Base-by-base conservation (phyloP, 495 filamentous ascomycete species). In the Talaromyces stipitatus region DNA sequence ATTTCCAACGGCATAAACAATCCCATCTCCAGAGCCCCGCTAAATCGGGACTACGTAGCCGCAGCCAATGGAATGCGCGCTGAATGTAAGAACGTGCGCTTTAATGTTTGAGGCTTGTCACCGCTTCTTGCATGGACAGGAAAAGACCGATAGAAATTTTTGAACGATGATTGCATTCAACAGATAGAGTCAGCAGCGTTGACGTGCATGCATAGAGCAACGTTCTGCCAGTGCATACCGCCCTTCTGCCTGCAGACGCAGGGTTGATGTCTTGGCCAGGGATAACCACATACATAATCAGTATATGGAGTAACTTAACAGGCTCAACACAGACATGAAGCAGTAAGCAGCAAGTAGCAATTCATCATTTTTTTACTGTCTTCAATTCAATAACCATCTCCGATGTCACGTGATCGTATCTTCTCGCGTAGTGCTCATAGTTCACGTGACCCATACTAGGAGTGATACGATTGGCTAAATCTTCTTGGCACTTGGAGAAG, bases 401-500 rank as follows among this genome's bases (percentile, higher is more conserved):
- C 6, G n/a, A 41, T 41, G 24, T 48, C 45, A 48, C 45, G 45
- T 48, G 45, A 48, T 26, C 14, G 5, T 16, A 20, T 46, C 22
- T 7, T 14, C 24, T 48, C 45, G 45, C 45, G 45, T 24, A 48
- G 45, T 18, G 18, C 18, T 41, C 6, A 1, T 2, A 41, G 36
- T 1, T 22, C 30, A 55, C 52, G 54, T 57, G 47, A 57, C 30
- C 32, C 29, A 59, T 62, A 56, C 48, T 53, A 33, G 53, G 53
- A 45, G 4, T 26, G 0, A 12, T 48, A 3, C 24, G 24, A 48
- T 48, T 26, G 45, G 36, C 41, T 46, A 45, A 33, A 23, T 12
- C 46, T 12, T 22, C 45, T 61, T 54, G 55, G 54, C 55, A 50
- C n/a, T 6, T 56, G 45, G 59, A 61, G 68, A 70, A 69, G 72